Base-by-base conservation (phyloP, 176 grass and related monocot species). In the Eragrostis curvula region DNA sequence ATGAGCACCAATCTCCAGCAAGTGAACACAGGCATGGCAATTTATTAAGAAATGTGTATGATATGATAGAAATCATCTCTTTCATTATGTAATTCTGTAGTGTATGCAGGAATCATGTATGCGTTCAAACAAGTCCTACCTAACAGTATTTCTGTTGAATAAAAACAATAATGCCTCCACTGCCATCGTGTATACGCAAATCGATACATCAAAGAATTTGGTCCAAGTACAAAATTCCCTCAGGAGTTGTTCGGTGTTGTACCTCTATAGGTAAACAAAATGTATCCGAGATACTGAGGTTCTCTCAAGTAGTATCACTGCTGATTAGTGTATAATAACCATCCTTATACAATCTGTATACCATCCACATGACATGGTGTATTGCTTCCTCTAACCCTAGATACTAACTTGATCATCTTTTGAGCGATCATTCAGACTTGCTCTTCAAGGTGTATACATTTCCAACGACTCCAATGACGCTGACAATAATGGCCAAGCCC, bases 381-480 rank as follows among this genome's bases (percentile, higher is more conserved):
- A 24, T 68, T 59, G 39, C 62, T 81, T 46, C 36, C 39, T 83
- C 47, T 72, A 79, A 71, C 41, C 58, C 73, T 79, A 81, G 49
- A 62, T 68, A 81, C 2, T 28, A 83, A 73, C 43, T 10, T 63
- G 69, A 60, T 74, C 66, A 58, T 65, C 58, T 41, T 36, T 29
- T 18, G 32, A 62, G 74, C 51, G 44, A 85, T 92, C 84, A 93
- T 11, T 83, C 89, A 58, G 93, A 96, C 36, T 83, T 84, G 66
- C 82, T 91, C 87, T 80, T 92, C 27, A 99, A 73, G 73, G 82
- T 96, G 83, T 93, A 99, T 29, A 99, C 83, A 52, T 99, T 99
- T 24, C 96, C 96, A 0, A 89, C 57, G 0, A 99, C 89, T 70
- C 96, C 93, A 0, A 99, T 77, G 23, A 96, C 48, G 12, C 96